Evolutionary conservation across 805 yeast species (phyloP), one percentile per base, ranked within the genome.

Genomic region (Ogataea trehaloabstinens): DNA sequence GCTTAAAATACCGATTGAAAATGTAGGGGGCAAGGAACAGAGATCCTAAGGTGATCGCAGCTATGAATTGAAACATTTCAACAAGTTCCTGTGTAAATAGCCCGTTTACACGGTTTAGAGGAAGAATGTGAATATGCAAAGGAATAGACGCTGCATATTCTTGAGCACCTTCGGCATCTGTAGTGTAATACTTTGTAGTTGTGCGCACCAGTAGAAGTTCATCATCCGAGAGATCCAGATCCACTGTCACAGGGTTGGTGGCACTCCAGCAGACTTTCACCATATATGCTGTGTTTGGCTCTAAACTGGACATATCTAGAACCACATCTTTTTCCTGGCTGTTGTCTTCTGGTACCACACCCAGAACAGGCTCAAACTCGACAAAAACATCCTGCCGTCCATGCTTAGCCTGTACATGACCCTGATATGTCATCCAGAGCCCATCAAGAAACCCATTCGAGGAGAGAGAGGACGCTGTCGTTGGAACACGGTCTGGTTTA

Each of bases 261-360:
- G 63, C 60, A 24, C 51, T 31, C 61, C 61, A 58, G 38, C 58
- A 49, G 4, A 53, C 42, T 29, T 46, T 48, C 17, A 46, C 31
- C 15, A 31, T 28, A 32, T 44, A 42, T 4, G 32, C 17, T 6
- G 24, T 4, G 17, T 7, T n/a, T 2, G 25, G 12, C 4, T 13
- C 17, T n/a, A 38, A 35, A 5, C 24, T 15, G 6, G 45, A 38
- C 28, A 45, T 22, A 28, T 30, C 34, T 4, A 48, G 21, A 1
- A 28, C 28, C 5, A 36, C 13, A 22, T 31, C 28, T 21, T 35
- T 22, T 3, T 20, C n/a, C 36, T 51, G 49, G 19, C 18, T n/a
- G 37, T 49, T 41, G 11, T 34, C 5, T n/a, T 20, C 30, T 2
- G 53, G 55, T 5, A 35, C 20, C 2, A 27, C 31, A 15, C 25